Percentiles rank a stretch among this genome's conserved stretches.
These are phyloP conservation scores for Solanum piurae DNA, from an alignment of 257 asterid species.

Conservation along the genomic window DNA sequence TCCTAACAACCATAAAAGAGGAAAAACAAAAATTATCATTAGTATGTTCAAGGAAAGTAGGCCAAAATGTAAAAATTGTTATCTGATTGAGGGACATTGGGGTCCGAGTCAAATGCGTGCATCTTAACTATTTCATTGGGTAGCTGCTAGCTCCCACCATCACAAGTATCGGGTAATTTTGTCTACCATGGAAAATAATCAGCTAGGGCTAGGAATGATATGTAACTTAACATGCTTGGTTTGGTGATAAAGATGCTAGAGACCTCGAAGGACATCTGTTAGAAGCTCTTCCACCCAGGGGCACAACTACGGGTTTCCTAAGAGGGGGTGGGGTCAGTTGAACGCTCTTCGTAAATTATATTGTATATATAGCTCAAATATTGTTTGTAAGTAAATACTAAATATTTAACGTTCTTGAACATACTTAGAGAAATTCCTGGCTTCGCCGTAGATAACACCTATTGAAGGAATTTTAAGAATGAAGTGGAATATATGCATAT, in stretches of 20 bases:
- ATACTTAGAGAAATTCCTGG: neutral
- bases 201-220: neutral
- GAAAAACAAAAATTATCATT: neutral
- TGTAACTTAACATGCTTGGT: neutral
- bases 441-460: neutral
- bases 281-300: too few species aligned
- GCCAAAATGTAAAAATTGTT: neutral
- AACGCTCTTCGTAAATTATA: neutral
- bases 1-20: slow-evolving; percentile 33
- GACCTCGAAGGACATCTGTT: neutral
- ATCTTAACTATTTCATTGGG: neutral
- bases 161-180: neutral
- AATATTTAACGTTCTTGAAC: neutral
- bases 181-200: neutral
- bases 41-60: neutral
- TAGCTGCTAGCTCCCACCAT: neutral
- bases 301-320: neutral
- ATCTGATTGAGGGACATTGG: neutral
- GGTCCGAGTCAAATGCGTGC: neutral
- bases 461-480: neutral
- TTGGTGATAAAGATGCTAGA: neutral
- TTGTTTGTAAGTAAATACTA: neutral
- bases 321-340: neutral
- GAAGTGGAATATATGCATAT: neutral
- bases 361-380: neutral